phyloP scores from a whole-genome alignment of 2,329 filamentous ascomycete species.

The Fusarium concolor region DNA sequence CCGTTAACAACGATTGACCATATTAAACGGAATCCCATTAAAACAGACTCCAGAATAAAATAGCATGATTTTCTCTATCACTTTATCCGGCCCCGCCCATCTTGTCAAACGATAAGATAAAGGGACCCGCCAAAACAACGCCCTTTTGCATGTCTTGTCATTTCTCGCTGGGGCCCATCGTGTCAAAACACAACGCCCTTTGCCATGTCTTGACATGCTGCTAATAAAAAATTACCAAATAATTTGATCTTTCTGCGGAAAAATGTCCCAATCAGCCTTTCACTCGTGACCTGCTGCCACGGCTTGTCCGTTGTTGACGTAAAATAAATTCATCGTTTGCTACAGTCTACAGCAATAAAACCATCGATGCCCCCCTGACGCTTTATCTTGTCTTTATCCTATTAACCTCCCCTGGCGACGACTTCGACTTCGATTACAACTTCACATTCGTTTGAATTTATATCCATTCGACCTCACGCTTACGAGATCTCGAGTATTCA shows the following conservation, averaged over 20 bases:
- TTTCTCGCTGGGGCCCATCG: constrained; percentile 16
- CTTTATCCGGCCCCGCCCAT: background rate
- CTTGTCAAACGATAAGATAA: constrained; percentile 29
- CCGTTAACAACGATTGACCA: background rate
- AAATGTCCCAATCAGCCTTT: background rate
- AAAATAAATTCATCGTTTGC: constrained; percentile 24
- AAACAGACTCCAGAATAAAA: background rate
- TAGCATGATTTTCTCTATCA: background rate
- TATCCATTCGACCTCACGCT: constrained; percentile 1
- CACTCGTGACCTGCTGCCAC: constrained; percentile 3
- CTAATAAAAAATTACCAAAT: constrained; percentile 29
- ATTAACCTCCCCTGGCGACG: background rate
- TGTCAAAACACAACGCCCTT: constrained; percentile 27
- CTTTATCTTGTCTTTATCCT: background rate
- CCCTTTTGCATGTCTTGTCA: constrained; percentile 32
- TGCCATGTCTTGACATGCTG: constrained; percentile 24
- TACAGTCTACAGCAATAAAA: constrained; percentile 1
- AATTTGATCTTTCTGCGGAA: constrained; percentile 24
- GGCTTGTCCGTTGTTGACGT: constrained; percentile 14
- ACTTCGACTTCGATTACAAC: background rate
- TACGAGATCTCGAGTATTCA: background rate
- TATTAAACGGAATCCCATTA: background rate
- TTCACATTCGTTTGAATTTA: background rate
- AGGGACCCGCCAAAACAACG: constrained; percentile 19
- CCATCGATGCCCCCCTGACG: background rate